phyloP scores from a whole-genome alignment of 371 early-diverging fungal species.

The Apophysomyces sp. region DNA sequence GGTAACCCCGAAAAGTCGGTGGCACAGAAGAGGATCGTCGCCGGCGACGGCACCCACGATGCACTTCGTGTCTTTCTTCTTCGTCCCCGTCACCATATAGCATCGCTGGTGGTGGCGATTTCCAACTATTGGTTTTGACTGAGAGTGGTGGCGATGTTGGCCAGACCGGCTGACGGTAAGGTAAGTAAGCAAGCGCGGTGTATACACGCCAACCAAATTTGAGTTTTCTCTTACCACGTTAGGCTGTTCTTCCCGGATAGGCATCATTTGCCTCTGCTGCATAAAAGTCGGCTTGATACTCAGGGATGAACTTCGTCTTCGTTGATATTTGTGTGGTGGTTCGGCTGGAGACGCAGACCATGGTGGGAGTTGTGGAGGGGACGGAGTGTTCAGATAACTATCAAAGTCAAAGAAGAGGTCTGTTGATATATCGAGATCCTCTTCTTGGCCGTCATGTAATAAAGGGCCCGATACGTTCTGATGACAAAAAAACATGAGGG shows the following conservation, averaged over 20 bases:
- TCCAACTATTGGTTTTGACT: neutral
- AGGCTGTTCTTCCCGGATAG: neutral
- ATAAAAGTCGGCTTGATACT: constrained; percentile 3
- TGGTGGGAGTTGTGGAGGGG: neutral
- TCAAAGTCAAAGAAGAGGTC: neutral
- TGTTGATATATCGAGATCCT: neutral
- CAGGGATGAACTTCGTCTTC: constrained; percentile 6
- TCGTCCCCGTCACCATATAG: neutral
- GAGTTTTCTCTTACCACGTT: neutral
- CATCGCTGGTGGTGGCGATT: neutral
- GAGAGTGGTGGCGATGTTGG: neutral
- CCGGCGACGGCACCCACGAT: constrained; percentile 8
- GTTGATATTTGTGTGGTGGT: constrained; percentile 3
- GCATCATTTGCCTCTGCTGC: neutral
- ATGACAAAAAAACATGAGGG: neutral
- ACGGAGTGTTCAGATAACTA: neutral
- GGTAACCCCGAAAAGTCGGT: constrained; percentile 19
- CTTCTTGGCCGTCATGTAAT: neutral
- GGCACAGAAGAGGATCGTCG: constrained; percentile 33
- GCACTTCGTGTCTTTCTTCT: constrained; percentile 13
- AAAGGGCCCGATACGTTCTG: neutral
- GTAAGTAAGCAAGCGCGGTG: neutral
- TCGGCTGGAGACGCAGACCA: constrained; percentile 1
- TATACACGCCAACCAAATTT: neutral
- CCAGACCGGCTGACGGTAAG: neutral